Evolutionary conservation across 176 grass and related monocot species (phyloP).

Genomic region (Hordeum marinum): DNA sequence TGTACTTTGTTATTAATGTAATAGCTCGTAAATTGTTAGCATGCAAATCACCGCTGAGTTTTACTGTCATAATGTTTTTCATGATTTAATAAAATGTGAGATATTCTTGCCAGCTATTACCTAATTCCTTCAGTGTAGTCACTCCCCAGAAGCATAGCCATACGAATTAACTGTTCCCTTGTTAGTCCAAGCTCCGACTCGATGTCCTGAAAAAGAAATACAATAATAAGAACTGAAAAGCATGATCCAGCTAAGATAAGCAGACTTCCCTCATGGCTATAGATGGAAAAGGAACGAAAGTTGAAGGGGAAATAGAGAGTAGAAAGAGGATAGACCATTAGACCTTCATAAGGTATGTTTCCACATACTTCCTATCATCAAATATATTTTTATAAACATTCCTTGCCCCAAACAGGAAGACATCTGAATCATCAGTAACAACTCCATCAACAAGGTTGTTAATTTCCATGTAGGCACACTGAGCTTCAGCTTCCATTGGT

Average conservation of each 20-base stretch:
- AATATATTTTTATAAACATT: constrained; percentile 99
- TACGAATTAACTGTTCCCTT: constrained; percentile 82
- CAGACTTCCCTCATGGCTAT: not conserved
- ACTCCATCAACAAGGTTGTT: constrained; percentile 92
- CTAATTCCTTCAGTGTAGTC: constrained; percentile 98
- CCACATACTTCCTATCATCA: constrained; percentile 98
- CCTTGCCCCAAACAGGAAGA: constrained; percentile 93
- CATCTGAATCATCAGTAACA: constrained; percentile 98
- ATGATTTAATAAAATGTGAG: not conserved
- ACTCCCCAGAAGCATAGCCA: constrained; percentile 93
- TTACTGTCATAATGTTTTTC: not conserved
- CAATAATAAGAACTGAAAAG: constrained; percentile 8
- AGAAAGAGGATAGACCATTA: constrained; percentile 45
- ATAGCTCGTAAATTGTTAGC: not conserved
- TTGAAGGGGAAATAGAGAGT: constrained; percentile 1
- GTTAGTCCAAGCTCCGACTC: constrained; percentile 88
- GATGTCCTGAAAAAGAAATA: constrained; percentile 75
- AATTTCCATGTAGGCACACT: constrained; percentile 99
- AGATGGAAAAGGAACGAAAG: constrained; percentile 8
- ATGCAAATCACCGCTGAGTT: not conserved
- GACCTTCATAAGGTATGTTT: constrained; percentile 99
- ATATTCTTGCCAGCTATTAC: constrained; percentile 41
- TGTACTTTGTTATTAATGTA: constrained; percentile 13
- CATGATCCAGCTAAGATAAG: constrained; percentile 8
- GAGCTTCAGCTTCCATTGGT: constrained; percentile 92